These are phyloP conservation scores for Suhomyces choctaworum DNA, from an alignment of 1,139 yeast species.

Conservation along the genomic window DNA sequence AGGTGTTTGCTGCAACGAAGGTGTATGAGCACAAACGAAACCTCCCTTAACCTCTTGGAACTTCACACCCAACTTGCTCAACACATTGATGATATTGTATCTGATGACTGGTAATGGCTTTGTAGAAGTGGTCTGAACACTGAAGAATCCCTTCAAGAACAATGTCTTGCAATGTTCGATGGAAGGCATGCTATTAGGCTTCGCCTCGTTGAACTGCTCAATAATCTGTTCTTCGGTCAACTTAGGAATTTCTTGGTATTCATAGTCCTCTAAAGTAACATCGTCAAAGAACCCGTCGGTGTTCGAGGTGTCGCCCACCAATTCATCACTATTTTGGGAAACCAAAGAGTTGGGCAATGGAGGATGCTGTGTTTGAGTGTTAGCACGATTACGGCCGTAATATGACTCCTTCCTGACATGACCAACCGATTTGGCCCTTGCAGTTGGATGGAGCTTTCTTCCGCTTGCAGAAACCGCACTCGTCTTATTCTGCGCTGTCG, in stretches of 20 bases:
- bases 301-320: conserved; percentile 18
- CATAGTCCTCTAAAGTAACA: conserved; percentile 51
- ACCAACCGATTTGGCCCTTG: conserved; percentile 80
- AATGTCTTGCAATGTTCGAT: conserved; percentile 91
- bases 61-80: conserved; percentile 75
- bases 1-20: conserved; percentile 35
- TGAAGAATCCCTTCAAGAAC: conserved; percentile 90
- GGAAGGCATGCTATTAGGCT: conserved; percentile 84
- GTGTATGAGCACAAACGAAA: conserved; percentile 77
- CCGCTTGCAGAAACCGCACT: conserved; percentile 10
- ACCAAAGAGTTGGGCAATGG: conserved; percentile 52
- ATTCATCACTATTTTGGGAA: conserved; percentile 46
- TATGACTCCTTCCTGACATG: conserved; percentile 68
- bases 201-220: conserved; percentile 67
- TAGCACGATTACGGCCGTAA: conserved; percentile 21
- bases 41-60: conserved; percentile 95
- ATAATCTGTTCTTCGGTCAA: conserved; percentile 65
- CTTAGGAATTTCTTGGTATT: conserved; percentile 37
- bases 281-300: conserved; percentile 66
- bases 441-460: conserved; percentile 65
- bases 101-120: conserved; percentile 89
- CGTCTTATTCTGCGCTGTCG: conserved; percentile 5
- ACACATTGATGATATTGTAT: conserved; percentile 75
- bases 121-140: conserved; percentile 93
- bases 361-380: conserved; percentile 40